A percentile compares a stretch with the other conserved stretches of the same genome.
phyloP scores from a whole-genome alignment of 2,329 filamentous ascomycete genomes.

The Hirsutella thompsonii region DNA sequence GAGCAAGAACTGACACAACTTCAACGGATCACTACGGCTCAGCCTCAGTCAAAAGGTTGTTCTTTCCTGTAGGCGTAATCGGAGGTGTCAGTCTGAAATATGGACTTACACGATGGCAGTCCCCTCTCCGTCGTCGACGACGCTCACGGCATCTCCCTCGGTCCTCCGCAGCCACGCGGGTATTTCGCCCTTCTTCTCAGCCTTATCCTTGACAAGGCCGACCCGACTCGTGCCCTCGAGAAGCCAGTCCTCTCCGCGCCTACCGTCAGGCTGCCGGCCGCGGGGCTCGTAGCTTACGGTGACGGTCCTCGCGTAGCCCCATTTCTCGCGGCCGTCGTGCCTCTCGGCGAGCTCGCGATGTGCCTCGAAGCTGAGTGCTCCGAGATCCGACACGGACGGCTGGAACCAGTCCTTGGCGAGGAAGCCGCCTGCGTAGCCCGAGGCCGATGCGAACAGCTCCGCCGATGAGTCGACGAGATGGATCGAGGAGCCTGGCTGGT shows the following conservation, averaged over 20 bases:
- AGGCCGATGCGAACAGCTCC: conserved; percentile 59
- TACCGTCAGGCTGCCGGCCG: conserved; percentile 21
- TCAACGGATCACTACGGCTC: conserved; percentile 44
- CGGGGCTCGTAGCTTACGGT: conserved; percentile 36
- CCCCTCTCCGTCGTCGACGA: conserved; percentile 46
- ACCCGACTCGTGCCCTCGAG: conserved; percentile 49
- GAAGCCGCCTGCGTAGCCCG: conserved; percentile 63
- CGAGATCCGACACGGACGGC: conserved; percentile 42
- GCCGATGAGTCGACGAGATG: conserved; percentile 33
- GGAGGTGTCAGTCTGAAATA: no score
- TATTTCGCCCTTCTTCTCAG: conserved; percentile 17
- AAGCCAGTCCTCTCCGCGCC: conserved; percentile 52
- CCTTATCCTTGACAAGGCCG: conserved; percentile 26
- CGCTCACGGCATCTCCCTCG: conserved; percentile 42
- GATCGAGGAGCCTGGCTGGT: conserved; percentile 26
- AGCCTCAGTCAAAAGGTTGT: background rate
- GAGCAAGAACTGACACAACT: conserved; percentile 54
- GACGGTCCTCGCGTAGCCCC: conserved; percentile 39
- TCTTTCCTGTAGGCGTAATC: background rate
- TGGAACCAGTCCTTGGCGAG: conserved; percentile 62
- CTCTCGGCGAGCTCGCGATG: conserved; percentile 51
- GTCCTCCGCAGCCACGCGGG: conserved; percentile 21
- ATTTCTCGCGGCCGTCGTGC: conserved; percentile 40
- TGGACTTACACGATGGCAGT: conserved; percentile 54
- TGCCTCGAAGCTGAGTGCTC: conserved; percentile 54